Percentiles rank a stretch among this genome's conserved stretches.
Conservation (phyloP, 2,329 filamentous ascomycete species). For the Aphanocladium album region DNA sequence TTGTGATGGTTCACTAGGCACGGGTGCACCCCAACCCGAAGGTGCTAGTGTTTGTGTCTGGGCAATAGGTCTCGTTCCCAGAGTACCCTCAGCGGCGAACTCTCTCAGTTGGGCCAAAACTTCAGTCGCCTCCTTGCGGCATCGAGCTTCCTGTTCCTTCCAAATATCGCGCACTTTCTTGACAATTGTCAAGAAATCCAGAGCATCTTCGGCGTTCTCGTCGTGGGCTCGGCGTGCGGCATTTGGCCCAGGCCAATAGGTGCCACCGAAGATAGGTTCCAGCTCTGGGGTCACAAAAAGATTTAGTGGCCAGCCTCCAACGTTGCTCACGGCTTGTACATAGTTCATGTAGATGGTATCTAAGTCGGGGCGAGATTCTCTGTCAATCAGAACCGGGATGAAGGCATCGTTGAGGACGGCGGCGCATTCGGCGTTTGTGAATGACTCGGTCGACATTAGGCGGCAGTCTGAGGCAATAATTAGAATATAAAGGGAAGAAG, state of each 20-base stretch:
- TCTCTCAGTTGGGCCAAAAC: constrained; percentile 76
- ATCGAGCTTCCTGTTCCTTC: constrained; percentile 78
- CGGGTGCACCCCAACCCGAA: constrained; percentile 26
- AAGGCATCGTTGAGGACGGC: constrained; percentile 79
- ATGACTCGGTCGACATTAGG: constrained; percentile 90
- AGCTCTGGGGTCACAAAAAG: constrained; percentile 93
- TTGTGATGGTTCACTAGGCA: constrained; percentile 22
- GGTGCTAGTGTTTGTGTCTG: constrained; percentile 25
- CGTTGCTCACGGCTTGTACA: constrained; percentile 84
- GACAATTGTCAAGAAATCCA: constrained; percentile 79
- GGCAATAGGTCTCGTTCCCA: constrained; percentile 40
- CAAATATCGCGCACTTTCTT: constrained; percentile 72
- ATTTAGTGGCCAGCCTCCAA: constrained; percentile 91
- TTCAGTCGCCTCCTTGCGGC: constrained; percentile 76
- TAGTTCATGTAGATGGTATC: constrained; percentile 99
- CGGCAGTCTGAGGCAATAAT: constrained; percentile 58
- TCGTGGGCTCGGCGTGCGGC: constrained; percentile 37
- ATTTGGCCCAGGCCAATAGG: constrained; percentile 86
- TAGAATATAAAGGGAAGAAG: neutral
- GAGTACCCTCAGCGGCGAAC: constrained; percentile 83
- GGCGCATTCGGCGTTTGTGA: constrained; percentile 77
- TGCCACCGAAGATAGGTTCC: constrained; percentile 91
- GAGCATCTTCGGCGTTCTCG: constrained; percentile 49
- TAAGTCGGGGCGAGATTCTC: constrained; percentile 89
- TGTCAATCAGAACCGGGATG: constrained; percentile 86